Base-by-base conservation (phyloP, 371 early-diverging fungal species). In the Mortierella sp. region DNA sequence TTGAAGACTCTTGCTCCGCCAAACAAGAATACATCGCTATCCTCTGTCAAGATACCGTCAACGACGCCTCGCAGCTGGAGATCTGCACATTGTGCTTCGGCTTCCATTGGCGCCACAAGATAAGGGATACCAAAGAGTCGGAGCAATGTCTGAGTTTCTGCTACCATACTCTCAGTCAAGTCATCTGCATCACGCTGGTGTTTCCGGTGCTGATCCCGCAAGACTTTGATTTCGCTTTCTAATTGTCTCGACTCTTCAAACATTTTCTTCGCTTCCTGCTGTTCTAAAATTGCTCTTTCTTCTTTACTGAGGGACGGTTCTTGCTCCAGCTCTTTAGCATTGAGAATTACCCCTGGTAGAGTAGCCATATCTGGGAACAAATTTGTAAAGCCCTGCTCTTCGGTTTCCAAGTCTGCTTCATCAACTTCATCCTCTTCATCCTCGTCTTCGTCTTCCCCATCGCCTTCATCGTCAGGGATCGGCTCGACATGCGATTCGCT, bases 21-120 rank as follows among this genome's bases (percentile, higher is more conserved):
- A 91, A 99, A 99, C 33, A 99, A 84, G 72, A 99, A 95, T 3
- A 99, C 96, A 85, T 99, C 99, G 28, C 96, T 96, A 76, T 99
- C 99, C 81, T 99, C 99, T 0, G 99, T 97, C 52, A 99, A 90
- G 48, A 99, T 95, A 0, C 99, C 99, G 76, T 99, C 99, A 0
- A 99, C 97, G 13, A 97, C 87, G 0, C 86, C 84, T 3, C 87
- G 72, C 0, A 77, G 61, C 3, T 89, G 84, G 24, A 99, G 86
- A 65, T 87, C 91, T 0, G 98, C 99, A 80, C 99, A 99, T 84
- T 99, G 98, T 0, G 97, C 93, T 83, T 99, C 99, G 4, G 99
- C 98, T 87, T 99, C 99, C 91, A 92, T 92, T 0, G 98, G 97
- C n/a, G 99, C 96, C 0, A 93, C 90, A 19, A 99, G 88, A 83